Percentiles rank a stretch among this genome's conserved stretches.
Conservation (phyloP, 106 monocot species). For the Gastrodia elata region DNA sequence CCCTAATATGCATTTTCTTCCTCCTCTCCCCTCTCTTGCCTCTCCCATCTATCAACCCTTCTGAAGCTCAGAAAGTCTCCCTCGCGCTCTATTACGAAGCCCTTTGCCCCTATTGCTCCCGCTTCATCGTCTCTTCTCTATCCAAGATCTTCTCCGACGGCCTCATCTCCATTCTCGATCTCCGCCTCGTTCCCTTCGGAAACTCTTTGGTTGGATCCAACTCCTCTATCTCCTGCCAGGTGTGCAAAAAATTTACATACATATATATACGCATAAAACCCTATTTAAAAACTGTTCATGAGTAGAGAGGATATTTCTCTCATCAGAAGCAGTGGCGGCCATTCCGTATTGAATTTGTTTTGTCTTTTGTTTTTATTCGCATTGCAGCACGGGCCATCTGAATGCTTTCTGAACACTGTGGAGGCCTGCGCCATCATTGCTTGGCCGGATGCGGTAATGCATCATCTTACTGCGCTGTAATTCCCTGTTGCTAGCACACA, state of each 20-base stretch:
- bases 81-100: slow-evolving; percentile 85
- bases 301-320: not conserved
- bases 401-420: slow-evolving; percentile 76
- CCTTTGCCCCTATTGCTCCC: slow-evolving; percentile 77
- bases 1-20: slow-evolving; percentile 7
- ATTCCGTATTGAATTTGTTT: not conserved
- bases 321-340: not conserved
- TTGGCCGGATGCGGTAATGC: slow-evolving; percentile 80
- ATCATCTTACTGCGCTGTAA: not conserved
- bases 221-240: slow-evolving; percentile 74
- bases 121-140: slow-evolving; percentile 59
- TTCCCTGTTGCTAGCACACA: not conserved
- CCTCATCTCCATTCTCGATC: slow-evolving; percentile 66
- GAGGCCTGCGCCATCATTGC: slow-evolving; percentile 84
- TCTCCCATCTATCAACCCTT: slow-evolving; percentile 9
- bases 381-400: slow-evolving; percentile 81
- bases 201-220: slow-evolving; percentile 47
- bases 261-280: not conserved
- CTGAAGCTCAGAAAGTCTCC: slow-evolving; percentile 37
- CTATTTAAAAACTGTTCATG: not conserved
- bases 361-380: slow-evolving; percentile 2
- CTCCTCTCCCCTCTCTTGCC: slow-evolving; percentile 12
- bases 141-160: slow-evolving; percentile 66
- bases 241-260: not conserved
- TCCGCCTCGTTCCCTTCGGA: slow-evolving; percentile 86